Evolutionary conservation across 1,284 basidiomycete genomes (phyloP).

Genomic region (Jaminaea rosea): DNA sequence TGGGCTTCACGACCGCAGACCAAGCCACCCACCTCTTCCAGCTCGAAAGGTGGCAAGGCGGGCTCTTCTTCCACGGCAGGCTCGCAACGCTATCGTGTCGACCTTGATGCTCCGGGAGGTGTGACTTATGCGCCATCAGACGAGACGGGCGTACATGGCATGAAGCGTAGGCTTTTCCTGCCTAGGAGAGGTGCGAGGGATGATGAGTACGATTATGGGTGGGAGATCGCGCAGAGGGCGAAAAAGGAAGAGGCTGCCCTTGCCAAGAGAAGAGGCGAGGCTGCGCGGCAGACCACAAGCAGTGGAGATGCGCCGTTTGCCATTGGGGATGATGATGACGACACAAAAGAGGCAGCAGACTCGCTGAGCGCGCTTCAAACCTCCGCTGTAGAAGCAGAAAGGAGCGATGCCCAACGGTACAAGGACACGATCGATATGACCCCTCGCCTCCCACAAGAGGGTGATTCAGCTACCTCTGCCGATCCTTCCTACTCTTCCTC

Average conservation of each 20-base stretch:
- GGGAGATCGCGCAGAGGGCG: slow-evolving; percentile 1
- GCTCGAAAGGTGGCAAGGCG: too few relatives aligned
- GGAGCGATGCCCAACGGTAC: slow-evolving; percentile 4
- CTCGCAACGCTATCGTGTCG: background rate
- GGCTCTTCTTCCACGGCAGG: background rate
- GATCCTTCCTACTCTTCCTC: background rate
- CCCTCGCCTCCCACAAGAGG: background rate
- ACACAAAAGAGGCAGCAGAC: background rate
- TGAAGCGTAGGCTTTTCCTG: slow-evolving; percentile 33
- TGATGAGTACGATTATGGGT: slow-evolving; percentile 3
- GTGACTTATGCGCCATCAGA: slow-evolving; percentile 36
- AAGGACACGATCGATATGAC: slow-evolving; percentile 3
- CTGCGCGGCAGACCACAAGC: background rate
- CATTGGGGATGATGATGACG: background rate
- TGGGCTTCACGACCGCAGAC: too few relatives aligned
- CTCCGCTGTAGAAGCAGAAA: background rate
- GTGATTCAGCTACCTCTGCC: too few relatives aligned
- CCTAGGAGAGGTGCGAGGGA: slow-evolving; percentile 15
- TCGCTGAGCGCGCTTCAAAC: too few relatives aligned
- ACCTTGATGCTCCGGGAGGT: slow-evolving; percentile 38
- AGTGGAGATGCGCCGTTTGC: too few relatives aligned
- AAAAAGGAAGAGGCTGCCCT: background rate
- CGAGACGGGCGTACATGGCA: slow-evolving; percentile 29
- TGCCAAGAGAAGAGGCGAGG: background rate
- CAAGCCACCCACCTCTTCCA: too few relatives aligned